Base-by-base conservation (phyloP, 2,329 filamentous ascomycete genomes). In the Alternaria infectoria region DNA sequence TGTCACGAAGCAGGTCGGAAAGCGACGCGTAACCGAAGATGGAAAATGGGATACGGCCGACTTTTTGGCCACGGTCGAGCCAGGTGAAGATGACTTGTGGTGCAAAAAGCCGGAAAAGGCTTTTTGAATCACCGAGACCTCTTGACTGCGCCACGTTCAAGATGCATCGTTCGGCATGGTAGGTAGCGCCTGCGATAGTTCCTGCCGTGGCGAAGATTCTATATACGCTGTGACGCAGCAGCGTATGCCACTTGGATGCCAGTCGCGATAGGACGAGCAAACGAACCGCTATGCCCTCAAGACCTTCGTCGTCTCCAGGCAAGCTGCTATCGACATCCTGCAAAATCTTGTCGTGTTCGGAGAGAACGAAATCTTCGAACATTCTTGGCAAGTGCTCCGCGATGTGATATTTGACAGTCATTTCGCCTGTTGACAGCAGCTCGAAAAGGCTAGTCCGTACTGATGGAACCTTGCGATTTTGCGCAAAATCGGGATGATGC, bases 171-270 rank as follows among this genome's bases (percentile, higher is more conserved):
- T 87, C 87, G 1, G 95, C 94, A 80, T 97, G 91, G 19, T 84
- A 82, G 19, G 86, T 84, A 7, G 91, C 91, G 11, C 82, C 80
- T 4, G 86, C 81, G 13, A 97, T 88, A 60, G 89, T 89, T 2
- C 91, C 93, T 2, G 94, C 92, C 0, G 91, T 93, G 77, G 98
- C 96, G 71, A 98, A 97, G 21, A 98, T 93, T 77, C 96, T 91
- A 77, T 97, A 99, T 17, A 97, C 91, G 68, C 93, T 93, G 67
- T 91, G 89, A 55, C 94, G 90, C 46, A 97, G 85, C 19, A 98
- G 84, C 0, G 94, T 97, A 62, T 93, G 90, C 92, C 95, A 98
- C 54, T 85, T 83, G 28, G 93, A 92, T 23, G 92, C 96, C 61
- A 99, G 82, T 59, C 89, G 89, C 2, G 91, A 88, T 11, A 98